phyloP scores from a whole-genome alignment of 1,139 yeast species.

The Diutina siamensis region DNA sequence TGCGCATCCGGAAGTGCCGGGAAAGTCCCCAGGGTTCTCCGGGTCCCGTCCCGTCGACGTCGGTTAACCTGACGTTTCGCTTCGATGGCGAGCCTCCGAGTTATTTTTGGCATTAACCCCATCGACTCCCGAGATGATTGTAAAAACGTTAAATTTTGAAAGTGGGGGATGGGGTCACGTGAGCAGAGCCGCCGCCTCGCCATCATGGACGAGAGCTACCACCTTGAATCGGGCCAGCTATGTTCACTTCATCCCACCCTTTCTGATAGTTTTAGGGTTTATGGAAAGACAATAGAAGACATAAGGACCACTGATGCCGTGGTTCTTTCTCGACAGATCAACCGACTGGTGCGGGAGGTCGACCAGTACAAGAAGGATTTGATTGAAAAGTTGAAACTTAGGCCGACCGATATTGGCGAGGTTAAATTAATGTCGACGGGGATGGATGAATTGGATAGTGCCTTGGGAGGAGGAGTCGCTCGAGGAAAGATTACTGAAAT shows the following conservation, averaged over 20 bases:
- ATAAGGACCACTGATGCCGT: background rate
- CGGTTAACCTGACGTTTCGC: too few relatives aligned
- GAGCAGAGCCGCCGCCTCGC: too few relatives aligned
- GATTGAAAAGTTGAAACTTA: background rate
- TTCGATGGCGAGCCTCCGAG: too few relatives aligned
- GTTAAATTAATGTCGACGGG: background rate
- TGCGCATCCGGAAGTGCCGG: too few relatives aligned
- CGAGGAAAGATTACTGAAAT: conserved; percentile 1
- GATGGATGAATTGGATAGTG: background rate
- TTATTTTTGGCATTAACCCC: too few relatives aligned
- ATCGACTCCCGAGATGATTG: too few relatives aligned
- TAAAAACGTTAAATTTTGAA: background rate
- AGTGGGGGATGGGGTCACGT: too few relatives aligned
- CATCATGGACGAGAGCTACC: conserved; percentile 4
- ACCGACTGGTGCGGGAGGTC: conserved; percentile 3
- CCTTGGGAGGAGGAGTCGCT: background rate
- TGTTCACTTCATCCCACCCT: background rate
- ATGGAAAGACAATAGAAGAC: conserved; percentile 2
- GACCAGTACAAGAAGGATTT: background rate
- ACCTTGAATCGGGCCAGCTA: background rate
- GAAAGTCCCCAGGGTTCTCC: too few relatives aligned
- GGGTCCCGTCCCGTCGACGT: too few relatives aligned
- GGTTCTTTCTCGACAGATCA: background rate
- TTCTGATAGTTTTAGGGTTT: background rate
- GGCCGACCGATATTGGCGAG: background rate